phyloP scores from a whole-genome alignment of 163 green algal genomes.

The Chlamydomonas reinhardtii region DNA sequence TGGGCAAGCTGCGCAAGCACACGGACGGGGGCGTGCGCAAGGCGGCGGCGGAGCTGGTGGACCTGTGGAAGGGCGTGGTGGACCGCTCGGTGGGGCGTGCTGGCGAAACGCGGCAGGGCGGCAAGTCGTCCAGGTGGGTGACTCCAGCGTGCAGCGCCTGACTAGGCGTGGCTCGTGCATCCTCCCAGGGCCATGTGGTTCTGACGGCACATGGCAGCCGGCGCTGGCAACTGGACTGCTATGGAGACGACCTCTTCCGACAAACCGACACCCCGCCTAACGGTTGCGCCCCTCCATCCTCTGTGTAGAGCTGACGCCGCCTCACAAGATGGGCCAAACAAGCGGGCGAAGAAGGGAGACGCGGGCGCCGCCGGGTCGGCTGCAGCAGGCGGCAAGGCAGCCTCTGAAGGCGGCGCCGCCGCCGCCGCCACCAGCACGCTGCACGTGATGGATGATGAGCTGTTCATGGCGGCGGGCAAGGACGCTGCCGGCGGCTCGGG shows the following conservation, averaged over 20 bases:
- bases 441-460: constrained; percentile 37
- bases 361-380: neutral
- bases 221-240: no score
- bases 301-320: neutral
- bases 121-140: constrained; percentile 18
- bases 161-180: no score
- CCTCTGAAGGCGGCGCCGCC: no score
- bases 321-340: constrained; percentile 36
- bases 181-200: no score
- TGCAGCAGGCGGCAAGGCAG: neutral
- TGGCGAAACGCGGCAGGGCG: neutral
- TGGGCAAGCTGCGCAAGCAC: constrained; percentile 52
- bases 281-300: no score
- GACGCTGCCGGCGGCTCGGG: neutral
- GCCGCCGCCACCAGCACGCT: constrained; percentile 25
- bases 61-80: constrained; percentile 42
- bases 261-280: no score
- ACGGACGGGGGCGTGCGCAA: neutral
- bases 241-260: no score
- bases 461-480: constrained; percentile 8
- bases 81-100: constrained; percentile 15
- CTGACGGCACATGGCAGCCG: no score
- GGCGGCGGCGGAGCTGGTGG: constrained; percentile 35
- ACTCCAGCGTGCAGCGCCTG: neutral
- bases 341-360: constrained; percentile 14